Base-by-base conservation (phyloP, 495 filamentous ascomycete species). In the Tuber microsphaerosporum region DNA sequence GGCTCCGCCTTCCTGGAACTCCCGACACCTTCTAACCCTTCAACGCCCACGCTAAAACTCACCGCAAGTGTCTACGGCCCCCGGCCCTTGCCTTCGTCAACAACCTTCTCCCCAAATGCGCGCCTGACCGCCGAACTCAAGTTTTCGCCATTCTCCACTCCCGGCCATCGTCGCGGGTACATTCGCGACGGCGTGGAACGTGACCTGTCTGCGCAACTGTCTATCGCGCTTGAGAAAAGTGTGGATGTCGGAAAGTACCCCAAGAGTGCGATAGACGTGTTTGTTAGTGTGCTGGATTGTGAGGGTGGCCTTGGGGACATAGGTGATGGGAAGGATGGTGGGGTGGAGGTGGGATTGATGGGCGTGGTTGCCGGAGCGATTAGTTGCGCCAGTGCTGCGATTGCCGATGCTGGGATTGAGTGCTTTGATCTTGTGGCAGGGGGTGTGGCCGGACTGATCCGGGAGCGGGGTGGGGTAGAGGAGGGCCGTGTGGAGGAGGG, bases 1-100 rank as follows among this genome's bases (percentile, higher is more conserved):
- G 95, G 95, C 71, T 97, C 94, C 43, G 92, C 96, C 72, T 99
- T 97, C 82, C 87, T 97, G 75, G 95, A 99, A 86, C 89, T 97
- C 46, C 79, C 82, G 46, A 77, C 83, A n/a, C 75, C 75, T 39
- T 73, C 85, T 4, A 75, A 77, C 71, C 83, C 86, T 41, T 82
- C 85, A 70, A 85, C 87, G 61, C 88, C 89, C 14, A 89, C 92
- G 43, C 86, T 97, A 80, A 99, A 99, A 84, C 87, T 99, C 69
- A 92, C 90, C 76, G 95, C 93, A 82, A 92, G 93, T 43, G 93
- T 98, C 71, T 95, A 98, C 83, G 95, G 95, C 1, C 95, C 95
- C 19, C 90, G 93, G 72, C 93, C 95, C 12, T 89, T 99, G 46
- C 93, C 96, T 5, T 91, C 93, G 78, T 95, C 92, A 42, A 92